Conservation (phyloP, 345 rosid species). For the Eucalyptus tenuipes region DNA sequence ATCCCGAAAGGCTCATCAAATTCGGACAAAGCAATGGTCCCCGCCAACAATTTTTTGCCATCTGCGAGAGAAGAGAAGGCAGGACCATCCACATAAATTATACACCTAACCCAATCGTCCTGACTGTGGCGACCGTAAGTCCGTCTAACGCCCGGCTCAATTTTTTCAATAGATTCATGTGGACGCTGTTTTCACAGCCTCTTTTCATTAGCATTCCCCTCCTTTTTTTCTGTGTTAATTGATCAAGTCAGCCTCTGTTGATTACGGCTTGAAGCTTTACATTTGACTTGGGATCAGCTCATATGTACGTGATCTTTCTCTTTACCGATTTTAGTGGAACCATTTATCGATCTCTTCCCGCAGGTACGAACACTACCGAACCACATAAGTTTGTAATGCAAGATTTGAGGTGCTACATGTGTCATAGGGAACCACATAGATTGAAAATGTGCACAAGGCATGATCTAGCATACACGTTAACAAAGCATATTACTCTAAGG, state of each 20-base stretch:
- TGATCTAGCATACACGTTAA: neutral
- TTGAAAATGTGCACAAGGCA: neutral
- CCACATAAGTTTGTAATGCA: neutral
- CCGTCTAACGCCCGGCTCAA: neutral
- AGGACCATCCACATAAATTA: neutral
- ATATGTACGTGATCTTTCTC: neutral
- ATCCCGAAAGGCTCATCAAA: neutral
- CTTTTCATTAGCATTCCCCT: neutral
- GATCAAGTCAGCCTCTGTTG: neutral
- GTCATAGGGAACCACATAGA: neutral
- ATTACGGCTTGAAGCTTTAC: neutral
- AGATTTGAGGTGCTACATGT: neutral
- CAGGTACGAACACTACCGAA: accelerated
- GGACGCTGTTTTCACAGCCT: neutral
- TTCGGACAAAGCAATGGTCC: neutral
- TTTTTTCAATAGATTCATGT: neutral
- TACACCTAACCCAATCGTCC: neutral
- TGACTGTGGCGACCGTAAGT: neutral
- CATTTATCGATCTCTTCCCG: neutral
- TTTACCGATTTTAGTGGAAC: neutral
- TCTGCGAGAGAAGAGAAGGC: neutral
- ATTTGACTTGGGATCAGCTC: neutral
- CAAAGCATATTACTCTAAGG: neutral
- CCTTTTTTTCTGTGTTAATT: neutral
- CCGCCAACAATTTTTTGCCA: neutral